phyloP scores from a whole-genome alignment of 176 grass and related monocot species.

The Hsuehochloa calcarea region DNA sequence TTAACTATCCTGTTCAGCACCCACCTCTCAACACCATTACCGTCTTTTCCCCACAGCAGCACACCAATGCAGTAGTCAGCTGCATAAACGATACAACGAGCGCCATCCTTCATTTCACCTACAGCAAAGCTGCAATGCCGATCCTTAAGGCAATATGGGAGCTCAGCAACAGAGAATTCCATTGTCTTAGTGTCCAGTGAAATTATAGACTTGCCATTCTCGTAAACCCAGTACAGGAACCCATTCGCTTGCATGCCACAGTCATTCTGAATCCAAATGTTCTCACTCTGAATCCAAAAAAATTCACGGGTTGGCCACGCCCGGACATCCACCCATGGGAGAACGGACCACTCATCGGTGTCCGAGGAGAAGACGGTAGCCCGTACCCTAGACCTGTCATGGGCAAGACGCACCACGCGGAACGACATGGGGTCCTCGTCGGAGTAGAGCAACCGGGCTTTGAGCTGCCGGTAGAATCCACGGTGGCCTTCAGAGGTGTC shows the following conservation, averaged over 20 bases:
- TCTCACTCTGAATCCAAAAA: no score
- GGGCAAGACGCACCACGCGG: background rate
- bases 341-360: background rate
- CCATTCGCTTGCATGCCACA: constrained; percentile 2
- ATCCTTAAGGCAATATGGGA: background rate
- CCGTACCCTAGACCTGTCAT: background rate
- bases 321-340: background rate
- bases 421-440: background rate
- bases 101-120: background rate
- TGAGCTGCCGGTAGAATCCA: background rate
- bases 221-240: background rate
- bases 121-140: background rate
- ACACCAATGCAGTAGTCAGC: background rate
- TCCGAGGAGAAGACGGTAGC: background rate
- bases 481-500: no score
- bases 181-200: background rate
- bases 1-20: background rate
- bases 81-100: constrained; percentile 1
- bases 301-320: no score
- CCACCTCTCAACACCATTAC: background rate
- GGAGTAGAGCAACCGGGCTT: background rate
- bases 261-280: no score
- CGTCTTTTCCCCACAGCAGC: background rate
- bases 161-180: background rate
- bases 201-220: background rate